Conservation (phyloP, 2,329 filamentous ascomycete species). For the Cryphonectria carpinicola region DNA sequence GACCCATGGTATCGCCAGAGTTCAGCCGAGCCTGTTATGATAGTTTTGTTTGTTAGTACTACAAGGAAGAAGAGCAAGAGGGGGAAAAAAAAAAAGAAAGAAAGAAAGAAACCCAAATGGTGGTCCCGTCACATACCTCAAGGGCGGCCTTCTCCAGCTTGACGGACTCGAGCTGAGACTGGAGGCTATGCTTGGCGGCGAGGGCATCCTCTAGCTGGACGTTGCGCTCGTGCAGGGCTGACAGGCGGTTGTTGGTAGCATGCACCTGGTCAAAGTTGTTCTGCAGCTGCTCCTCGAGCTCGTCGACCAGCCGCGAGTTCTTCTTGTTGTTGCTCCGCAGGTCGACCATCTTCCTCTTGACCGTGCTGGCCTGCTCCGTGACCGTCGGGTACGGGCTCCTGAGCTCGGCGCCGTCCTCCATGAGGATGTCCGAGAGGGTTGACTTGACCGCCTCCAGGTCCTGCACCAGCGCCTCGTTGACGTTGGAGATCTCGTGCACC, state of each 20-base stretch:
- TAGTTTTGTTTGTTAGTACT: slow-evolving; percentile 33
- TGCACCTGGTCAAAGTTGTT: slow-evolving; percentile 95
- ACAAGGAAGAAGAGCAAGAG: too few relatives aligned
- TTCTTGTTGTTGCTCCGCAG: slow-evolving; percentile 78
- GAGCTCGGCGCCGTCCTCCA: slow-evolving; percentile 50
- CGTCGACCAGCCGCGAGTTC: slow-evolving; percentile 88
- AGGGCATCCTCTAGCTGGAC: slow-evolving; percentile 80
- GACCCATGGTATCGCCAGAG: slow-evolving; percentile 44
- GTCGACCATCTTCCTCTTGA: slow-evolving; percentile 69
- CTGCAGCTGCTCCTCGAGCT: slow-evolving; percentile 95
- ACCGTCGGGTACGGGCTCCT: slow-evolving; percentile 52
- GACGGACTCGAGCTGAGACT: slow-evolving; percentile 69
- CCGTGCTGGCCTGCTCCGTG: slow-evolving; percentile 59
- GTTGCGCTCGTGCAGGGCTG: slow-evolving; percentile 76
- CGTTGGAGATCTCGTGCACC: slow-evolving; percentile 59
- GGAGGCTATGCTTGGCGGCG: slow-evolving; percentile 62
- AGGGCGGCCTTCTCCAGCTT: slow-evolving; percentile 74
- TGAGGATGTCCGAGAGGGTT: slow-evolving; percentile 56
- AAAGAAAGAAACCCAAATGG: too few relatives aligned
- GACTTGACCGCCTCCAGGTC: slow-evolving; percentile 66
- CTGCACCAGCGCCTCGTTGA: slow-evolving; percentile 62
- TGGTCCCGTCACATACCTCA: slow-evolving; percentile 62
- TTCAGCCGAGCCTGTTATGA: slow-evolving; percentile 57
- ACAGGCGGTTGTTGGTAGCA: slow-evolving; percentile 80
- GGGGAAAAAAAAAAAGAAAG: too few relatives aligned